Conservation (phyloP, 306 rosid genomes). For the Casuarina glauca region DNA sequence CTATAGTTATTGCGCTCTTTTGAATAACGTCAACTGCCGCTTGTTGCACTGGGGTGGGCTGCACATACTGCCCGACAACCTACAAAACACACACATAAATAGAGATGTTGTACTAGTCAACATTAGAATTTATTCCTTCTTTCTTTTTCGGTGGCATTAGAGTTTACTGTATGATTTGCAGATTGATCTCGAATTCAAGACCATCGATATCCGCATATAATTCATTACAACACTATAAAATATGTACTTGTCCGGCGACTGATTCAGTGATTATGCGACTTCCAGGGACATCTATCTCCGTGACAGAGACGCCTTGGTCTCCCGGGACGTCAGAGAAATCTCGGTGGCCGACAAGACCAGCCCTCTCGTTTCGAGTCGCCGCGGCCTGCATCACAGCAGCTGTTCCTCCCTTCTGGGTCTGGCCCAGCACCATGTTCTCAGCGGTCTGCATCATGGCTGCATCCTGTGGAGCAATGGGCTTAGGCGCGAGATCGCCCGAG, state of each 20-base stretch:
- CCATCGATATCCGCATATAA: too few relatives aligned
- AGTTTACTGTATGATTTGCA: too few relatives aligned
- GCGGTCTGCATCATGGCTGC: slow-evolving; percentile 89
- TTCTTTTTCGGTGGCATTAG: too few relatives aligned
- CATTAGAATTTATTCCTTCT: too few relatives aligned
- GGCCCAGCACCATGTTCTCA: slow-evolving; percentile 52
- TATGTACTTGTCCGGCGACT: slow-evolving; percentile 62
- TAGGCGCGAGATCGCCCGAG: slow-evolving; percentile 54
- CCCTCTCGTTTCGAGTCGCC: slow-evolving; percentile 51
- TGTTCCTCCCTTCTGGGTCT: slow-evolving; percentile 54
- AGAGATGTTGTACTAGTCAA: too few relatives aligned
- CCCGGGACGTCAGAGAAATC: slow-evolving; percentile 49
- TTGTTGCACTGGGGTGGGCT: slow-evolving; percentile 36
- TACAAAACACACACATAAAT: slow-evolving; percentile 7
- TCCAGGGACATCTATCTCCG: slow-evolving; percentile 51
- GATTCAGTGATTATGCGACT: slow-evolving; percentile 57
- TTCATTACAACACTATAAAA: not conserved
- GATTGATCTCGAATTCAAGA: too few relatives aligned
- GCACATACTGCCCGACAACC: slow-evolving; percentile 58
- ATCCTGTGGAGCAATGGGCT: slow-evolving; percentile 61
- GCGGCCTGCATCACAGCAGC: slow-evolving; percentile 72
- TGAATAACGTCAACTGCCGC: not conserved
- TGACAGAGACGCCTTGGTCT: slow-evolving; percentile 55
- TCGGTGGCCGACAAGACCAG: slow-evolving; percentile 46
- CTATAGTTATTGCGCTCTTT: slow-evolving; percentile 53